These are phyloP conservation scores for Coleophoma cylindrospora DNA, from an alignment of 2,329 filamentous ascomycete species.

Conservation along the genomic window DNA sequence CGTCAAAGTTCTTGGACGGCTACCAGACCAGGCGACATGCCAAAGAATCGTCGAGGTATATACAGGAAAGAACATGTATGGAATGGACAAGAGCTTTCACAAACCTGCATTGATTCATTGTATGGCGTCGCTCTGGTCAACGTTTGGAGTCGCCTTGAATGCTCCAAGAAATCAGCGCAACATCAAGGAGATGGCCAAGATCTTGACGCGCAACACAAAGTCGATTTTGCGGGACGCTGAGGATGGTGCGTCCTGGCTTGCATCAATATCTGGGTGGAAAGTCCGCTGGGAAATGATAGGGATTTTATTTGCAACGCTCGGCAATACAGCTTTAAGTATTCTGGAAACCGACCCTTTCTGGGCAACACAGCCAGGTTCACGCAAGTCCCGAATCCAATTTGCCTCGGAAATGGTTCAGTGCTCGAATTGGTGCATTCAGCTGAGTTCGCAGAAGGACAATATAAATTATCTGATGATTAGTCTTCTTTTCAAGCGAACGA, in stretches of 20 bases:
- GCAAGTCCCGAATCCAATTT: constrained; percentile 1
- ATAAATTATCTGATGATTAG: constrained; percentile 6
- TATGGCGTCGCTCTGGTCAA: constrained; percentile 2
- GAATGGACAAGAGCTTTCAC: constrained; percentile 7
- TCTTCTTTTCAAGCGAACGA: constrained; percentile 11
- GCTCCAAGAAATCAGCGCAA: not conserved
- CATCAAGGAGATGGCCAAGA: constrained; percentile 4
- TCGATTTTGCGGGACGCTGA: not conserved
- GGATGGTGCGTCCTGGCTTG: constrained; percentile 6
- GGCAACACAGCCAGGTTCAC: not conserved
- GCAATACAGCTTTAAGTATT: constrained; percentile 1
- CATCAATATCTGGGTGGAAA: constrained; percentile 8
- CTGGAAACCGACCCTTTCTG: constrained; percentile 5
- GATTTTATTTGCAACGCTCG: constrained; percentile 7
- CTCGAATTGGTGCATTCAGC: constrained; percentile 10
- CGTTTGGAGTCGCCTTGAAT: constrained; percentile 3
- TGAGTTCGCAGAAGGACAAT: constrained; percentile 5
- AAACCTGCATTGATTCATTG: constrained; percentile 3
- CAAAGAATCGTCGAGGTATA: not conserved
- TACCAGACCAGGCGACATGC: constrained; percentile 4
- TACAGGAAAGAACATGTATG: not conserved
- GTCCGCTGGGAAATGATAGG: constrained; percentile 13
- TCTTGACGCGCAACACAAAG: constrained; percentile 6
- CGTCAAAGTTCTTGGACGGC: constrained; percentile 2
- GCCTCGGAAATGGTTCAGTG: constrained; percentile 7